phyloP scores from a whole-genome alignment of 768 basidiomycete species.

The Tremella fuciformis region DNA sequence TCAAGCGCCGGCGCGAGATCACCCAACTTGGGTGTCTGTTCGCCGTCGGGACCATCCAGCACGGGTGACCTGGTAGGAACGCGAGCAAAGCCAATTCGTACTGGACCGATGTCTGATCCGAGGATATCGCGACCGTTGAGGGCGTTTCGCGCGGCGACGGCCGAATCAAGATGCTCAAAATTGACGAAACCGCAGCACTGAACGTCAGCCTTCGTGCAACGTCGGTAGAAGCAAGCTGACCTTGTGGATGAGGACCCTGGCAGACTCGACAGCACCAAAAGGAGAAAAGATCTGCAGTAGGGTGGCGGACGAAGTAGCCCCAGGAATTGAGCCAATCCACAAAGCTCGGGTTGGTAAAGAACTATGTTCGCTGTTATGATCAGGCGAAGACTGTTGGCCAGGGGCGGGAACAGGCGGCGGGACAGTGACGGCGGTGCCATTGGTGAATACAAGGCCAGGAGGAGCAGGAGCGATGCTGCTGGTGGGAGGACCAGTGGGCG shows the following conservation, averaged over 20 bases:
- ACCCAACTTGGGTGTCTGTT: conserved; percentile 50
- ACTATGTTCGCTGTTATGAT: conserved; percentile 61
- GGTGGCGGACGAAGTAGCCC: conserved; percentile 88
- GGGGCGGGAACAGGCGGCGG: conserved; percentile 15
- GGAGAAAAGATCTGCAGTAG: conserved; percentile 95
- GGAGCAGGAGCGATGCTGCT: conserved; percentile 57
- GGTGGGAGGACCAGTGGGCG: conserved; percentile 76
- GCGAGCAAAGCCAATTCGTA: conserved; percentile 94
- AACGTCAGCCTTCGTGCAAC: background rate
- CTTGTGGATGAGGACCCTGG: conserved; percentile 92
- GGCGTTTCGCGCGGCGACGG: conserved; percentile 89
- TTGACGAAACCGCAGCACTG: conserved; percentile 63
- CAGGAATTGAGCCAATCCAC: conserved; percentile 97
- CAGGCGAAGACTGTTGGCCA: conserved; percentile 12
- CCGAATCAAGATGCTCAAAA: conserved; percentile 95
- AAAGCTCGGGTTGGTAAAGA: conserved; percentile 89
- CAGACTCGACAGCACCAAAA: conserved; percentile 95
- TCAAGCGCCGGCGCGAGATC: conserved; percentile 51
- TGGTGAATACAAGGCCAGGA: conserved; percentile 49
- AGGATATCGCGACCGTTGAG: conserved; percentile 93
- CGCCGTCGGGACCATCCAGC: conserved; percentile 54
- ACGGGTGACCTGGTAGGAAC: conserved; percentile 72
- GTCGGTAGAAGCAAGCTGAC: conserved; percentile 72
- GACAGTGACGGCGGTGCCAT: conserved; percentile 46
- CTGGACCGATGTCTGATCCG: conserved; percentile 92